Evolutionary conservation across 371 early-diverging fungal species (phyloP).

Genomic region (Conidiobolus incongruus): DNA sequence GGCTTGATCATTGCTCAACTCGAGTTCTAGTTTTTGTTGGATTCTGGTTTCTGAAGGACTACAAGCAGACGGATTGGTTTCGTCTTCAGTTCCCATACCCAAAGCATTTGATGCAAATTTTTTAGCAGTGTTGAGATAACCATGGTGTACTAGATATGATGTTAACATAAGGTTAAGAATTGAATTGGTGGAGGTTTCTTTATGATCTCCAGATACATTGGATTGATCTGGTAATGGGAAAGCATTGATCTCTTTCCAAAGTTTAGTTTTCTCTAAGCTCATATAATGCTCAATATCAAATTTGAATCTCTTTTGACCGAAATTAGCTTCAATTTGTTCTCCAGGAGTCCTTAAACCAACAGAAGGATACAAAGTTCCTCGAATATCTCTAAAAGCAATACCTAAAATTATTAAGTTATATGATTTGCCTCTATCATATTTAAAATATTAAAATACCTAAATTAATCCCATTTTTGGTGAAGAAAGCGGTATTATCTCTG

Average conservation of each 20-base stretch:
- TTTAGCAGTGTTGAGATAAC: conserved; percentile 41
- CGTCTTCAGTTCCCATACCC: conserved; percentile 1
- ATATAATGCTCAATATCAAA: conserved; percentile 71
- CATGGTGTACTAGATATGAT: conserved; percentile 52
- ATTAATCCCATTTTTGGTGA: conserved; percentile 74
- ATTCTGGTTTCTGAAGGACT: background rate
- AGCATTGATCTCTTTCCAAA: conserved; percentile 17
- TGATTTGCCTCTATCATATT: background rate
- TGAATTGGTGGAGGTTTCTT: too few relatives aligned
- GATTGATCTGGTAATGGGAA: too few relatives aligned
- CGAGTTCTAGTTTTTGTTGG: conserved; percentile 4
- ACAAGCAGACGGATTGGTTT: background rate
- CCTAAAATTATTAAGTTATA: conserved; percentile 11
- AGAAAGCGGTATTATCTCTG: conserved; percentile 44
- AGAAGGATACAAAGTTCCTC: conserved; percentile 43
- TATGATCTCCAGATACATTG: too few relatives aligned
- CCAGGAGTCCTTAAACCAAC: conserved; percentile 79
- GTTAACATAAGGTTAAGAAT: conserved; percentile 1
- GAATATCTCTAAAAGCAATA: conserved; percentile 19
- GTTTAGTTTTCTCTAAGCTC: conserved; percentile 22
- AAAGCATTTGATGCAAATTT: conserved; percentile 24
- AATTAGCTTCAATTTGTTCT: conserved; percentile 71
- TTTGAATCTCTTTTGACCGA: conserved; percentile 61
- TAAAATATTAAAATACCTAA: conserved; percentile 26
- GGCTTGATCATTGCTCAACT: conserved; percentile 9